A percentile compares a stretch with the other conserved stretches of the same genome.
These are phyloP conservation scores for Lactuca sativa DNA, from an alignment of 129 eudicot genomes.

Conservation along the genomic window DNA sequence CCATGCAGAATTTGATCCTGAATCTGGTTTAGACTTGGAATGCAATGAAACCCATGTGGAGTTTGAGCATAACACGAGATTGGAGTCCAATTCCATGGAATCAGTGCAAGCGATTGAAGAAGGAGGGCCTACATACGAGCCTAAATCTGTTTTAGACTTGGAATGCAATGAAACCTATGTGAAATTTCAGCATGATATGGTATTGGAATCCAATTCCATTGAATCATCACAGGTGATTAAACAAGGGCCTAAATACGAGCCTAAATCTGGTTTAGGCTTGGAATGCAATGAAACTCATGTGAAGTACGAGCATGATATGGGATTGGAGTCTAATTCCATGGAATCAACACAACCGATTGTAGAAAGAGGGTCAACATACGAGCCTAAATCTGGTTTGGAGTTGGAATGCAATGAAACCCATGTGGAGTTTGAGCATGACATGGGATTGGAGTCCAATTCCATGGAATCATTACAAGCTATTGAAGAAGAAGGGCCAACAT, in stretches of 20 bases:
- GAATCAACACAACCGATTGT: conserved; percentile 21
- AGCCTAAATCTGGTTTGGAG: conserved; percentile 7
- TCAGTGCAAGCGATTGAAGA: background rate
- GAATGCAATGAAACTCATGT: conserved; percentile 1
- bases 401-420: conserved; percentile 3
- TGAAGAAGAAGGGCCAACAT: background rate
- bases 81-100: conserved; percentile 14
- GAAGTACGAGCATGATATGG: background rate
- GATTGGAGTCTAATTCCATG: conserved; percentile 16
- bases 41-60: conserved; percentile 1
- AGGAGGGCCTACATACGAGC: background rate
- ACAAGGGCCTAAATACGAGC: background rate
- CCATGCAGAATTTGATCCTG: conserved; percentile 15
- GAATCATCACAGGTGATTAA: background rate
- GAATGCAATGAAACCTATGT: conserved; percentile 6
- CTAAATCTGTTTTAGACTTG: background rate
- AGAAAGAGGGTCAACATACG: background rate
- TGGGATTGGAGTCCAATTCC: conserved; percentile 6
- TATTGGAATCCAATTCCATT: conserved; percentile 8
- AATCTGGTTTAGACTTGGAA: background rate
- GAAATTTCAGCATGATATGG: background rate
- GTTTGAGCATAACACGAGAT: background rate
- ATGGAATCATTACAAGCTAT: background rate
- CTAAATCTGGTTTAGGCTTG: background rate
- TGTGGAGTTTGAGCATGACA: conserved; percentile 12